These are phyloP conservation scores for Xanthoconium purpureum DNA, from an alignment of 768 basidiomycete species.

Conservation along the genomic window DNA sequence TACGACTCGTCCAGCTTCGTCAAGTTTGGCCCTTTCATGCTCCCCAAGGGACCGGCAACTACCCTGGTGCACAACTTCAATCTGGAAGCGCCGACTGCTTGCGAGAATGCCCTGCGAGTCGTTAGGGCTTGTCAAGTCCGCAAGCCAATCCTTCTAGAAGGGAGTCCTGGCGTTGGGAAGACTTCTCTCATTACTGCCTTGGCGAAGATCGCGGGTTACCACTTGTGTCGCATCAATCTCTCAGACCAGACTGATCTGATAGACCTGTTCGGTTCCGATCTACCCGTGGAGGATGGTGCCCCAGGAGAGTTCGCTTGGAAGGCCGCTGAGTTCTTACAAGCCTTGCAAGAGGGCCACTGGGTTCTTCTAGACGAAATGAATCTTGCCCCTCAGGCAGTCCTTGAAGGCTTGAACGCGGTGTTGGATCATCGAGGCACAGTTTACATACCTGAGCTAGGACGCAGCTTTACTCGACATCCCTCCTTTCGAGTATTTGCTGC, in stretches of 20 bases:
- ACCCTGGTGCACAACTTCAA: slow-evolving; percentile 55
- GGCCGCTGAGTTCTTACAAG: slow-evolving; percentile 92
- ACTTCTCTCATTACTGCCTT: slow-evolving; percentile 90
- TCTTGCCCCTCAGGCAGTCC: slow-evolving; percentile 90
- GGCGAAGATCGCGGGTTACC: slow-evolving; percentile 73
- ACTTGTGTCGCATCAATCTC: slow-evolving; percentile 89
- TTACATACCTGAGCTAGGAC: slow-evolving; percentile 91
- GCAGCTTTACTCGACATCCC: slow-evolving; percentile 84
- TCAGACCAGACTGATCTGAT: slow-evolving; percentile 98
- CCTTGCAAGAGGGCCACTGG: slow-evolving; percentile 95
- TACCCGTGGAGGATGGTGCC: slow-evolving; percentile 88
- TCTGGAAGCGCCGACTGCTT: slow-evolving; percentile 85
- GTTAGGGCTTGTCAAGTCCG: slow-evolving; percentile 83
- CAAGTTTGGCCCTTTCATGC: slow-evolving; percentile 72
- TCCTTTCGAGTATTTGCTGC: slow-evolving; percentile 97
- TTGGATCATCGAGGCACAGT: slow-evolving; percentile 94
- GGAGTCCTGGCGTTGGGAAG: slow-evolving; percentile 97
- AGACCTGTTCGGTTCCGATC: slow-evolving; percentile 93
- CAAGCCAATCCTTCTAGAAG: slow-evolving; percentile 94
- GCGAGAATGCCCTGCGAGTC: slow-evolving; percentile 83
- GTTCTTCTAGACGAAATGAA: slow-evolving; percentile 99
- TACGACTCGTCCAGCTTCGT: slow-evolving; percentile 38
- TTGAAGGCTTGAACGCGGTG: slow-evolving; percentile 95
- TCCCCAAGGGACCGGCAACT: slow-evolving; percentile 54
- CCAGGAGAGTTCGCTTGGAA: slow-evolving; percentile 97